Conservation (phyloP, 2,329 filamentous ascomycete species). For the Chrysoporthe deuterocubensis region DNA sequence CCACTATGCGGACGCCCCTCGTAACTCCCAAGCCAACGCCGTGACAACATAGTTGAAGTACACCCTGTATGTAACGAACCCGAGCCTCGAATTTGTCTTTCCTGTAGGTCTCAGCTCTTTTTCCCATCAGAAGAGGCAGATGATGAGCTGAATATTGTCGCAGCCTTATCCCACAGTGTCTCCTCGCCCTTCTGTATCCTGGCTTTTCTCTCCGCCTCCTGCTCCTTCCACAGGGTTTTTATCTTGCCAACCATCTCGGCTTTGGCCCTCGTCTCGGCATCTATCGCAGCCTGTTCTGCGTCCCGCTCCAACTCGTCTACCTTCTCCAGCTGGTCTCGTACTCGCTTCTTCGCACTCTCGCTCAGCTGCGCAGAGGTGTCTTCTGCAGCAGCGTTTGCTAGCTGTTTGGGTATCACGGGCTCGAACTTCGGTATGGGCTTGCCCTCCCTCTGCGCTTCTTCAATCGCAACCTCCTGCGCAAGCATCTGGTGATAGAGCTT, state of each 20-base stretch:
- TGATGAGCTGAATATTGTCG: constrained; percentile 35
- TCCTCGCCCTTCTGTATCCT: constrained; percentile 61
- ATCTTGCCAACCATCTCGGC: constrained; percentile 62
- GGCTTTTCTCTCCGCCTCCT: constrained; percentile 57
- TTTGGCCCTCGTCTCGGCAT: constrained; percentile 65
- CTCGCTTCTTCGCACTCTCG: constrained; percentile 53
- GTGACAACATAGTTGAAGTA: background rate
- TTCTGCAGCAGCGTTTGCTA: constrained; percentile 28
- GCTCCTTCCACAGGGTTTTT: constrained; percentile 58
- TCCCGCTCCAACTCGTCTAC: constrained; percentile 61
- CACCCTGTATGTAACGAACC: background rate
- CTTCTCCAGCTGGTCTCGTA: constrained; percentile 61
- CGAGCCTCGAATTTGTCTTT: background rate
- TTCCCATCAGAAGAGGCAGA: constrained; percentile 19
- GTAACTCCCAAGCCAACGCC: background rate
- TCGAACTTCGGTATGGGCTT: constrained; percentile 63
- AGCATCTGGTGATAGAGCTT: constrained; percentile 86
- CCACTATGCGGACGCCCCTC: background rate
- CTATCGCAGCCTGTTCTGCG: constrained; percentile 66
- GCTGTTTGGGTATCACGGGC: constrained; percentile 52
- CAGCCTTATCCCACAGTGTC: constrained; percentile 47
- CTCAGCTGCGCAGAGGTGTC: constrained; percentile 38
- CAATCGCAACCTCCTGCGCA: constrained; percentile 75
- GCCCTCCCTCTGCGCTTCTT: constrained; percentile 68
- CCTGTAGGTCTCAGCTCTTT: constrained; percentile 11